Percentiles rank a stretch among this genome's conserved stretches.
phyloP scores from a whole-genome alignment of 2,329 filamentous ascomycete genomes.

The Fusarium irregulare region DNA sequence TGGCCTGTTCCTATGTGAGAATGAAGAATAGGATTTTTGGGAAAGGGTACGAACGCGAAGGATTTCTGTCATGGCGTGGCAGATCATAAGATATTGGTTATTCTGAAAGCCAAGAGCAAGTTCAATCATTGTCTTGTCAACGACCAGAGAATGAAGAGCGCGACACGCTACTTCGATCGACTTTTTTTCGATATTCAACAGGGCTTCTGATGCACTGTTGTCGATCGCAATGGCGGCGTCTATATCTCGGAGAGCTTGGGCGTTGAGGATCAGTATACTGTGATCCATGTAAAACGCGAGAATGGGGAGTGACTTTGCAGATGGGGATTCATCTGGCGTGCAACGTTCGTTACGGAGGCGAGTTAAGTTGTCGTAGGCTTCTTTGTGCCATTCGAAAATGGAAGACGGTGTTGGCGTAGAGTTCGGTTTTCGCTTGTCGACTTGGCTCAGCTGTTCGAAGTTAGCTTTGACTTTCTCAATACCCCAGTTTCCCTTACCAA shows the following conservation, averaged over 20 bases:
- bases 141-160: neutral
- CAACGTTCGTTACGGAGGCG: slow-evolving; percentile 8
- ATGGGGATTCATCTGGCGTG: neutral
- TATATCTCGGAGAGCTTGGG: slow-evolving; percentile 5
- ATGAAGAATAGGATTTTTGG: too few relatives aligned
- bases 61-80: slow-evolving; percentile 2
- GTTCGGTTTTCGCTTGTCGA: slow-evolving; percentile 9
- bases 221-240: neutral
- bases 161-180: slow-evolving; percentile 2
- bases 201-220: neutral
- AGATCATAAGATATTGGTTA: slow-evolving; percentile 21
- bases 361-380: neutral
- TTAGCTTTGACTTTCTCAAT: neutral
- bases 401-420: neutral
- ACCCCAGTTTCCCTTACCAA: neutral
- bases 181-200: slow-evolving; percentile 4
- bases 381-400: slow-evolving; percentile 17
- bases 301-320: slow-evolving; percentile 1
- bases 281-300: slow-evolving; percentile 16
- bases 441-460: neutral
- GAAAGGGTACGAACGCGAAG: neutral
- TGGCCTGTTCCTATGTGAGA: neutral
- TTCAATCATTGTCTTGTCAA: slow-evolving; percentile 3
- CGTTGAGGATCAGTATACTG: slow-evolving; percentile 2
- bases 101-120: slow-evolving; percentile 16